Evolutionary conservation across 1,139 yeast genomes (phyloP), one percentile per base, ranked within the genome.

Genomic region (Saccharomycopsis hybrid): DNA sequence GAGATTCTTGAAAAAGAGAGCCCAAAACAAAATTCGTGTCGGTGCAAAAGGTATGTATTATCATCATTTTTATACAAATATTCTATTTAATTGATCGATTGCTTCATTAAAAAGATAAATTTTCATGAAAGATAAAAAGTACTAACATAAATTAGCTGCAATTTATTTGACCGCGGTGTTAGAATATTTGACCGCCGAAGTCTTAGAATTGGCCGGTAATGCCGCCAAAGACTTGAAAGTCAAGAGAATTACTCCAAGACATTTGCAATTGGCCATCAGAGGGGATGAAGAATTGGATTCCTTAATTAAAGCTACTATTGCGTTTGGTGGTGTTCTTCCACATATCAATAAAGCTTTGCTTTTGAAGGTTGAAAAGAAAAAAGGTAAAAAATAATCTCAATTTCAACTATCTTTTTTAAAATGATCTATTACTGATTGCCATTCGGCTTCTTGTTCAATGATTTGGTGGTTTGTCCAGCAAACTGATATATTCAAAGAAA

Each of bases 241-340:
- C 65, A 89, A 94, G 76, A 87, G 99, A 80, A 92, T 92, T 69
- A 90, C 97, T 41, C 99, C 99, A 61, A 86, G 98, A 72, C 98
- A 94, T 69, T 77, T 94, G 70, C 98, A 92, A 72, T 80, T 94
- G 69, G 98, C 98, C 57, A 92, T 92, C 64, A 86, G 98, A 73
- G 97, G 97, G 59, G 98, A 94, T 72, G 98, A 92, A 70, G 98
- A 94, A 72, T 81, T 94, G 69, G 97, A 92, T 73, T 85, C 88
- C 61, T 78, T 94, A 68, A 87, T 94, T 64, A 85, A 87, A 68
- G 99, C 97, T 59, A 94, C 98, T 55, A 94, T 94, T 69, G 97
- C 99, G 47, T 90, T 85, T 63, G 99, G 99, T 73, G 98, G 99
- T 82, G 99, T 94, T 53, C 77, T 92, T 73, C 99, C 99, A 52